Evolutionary conservation across 441 rosid genomes (phyloP).

Genomic region (Adansonia madagascariensis): DNA sequence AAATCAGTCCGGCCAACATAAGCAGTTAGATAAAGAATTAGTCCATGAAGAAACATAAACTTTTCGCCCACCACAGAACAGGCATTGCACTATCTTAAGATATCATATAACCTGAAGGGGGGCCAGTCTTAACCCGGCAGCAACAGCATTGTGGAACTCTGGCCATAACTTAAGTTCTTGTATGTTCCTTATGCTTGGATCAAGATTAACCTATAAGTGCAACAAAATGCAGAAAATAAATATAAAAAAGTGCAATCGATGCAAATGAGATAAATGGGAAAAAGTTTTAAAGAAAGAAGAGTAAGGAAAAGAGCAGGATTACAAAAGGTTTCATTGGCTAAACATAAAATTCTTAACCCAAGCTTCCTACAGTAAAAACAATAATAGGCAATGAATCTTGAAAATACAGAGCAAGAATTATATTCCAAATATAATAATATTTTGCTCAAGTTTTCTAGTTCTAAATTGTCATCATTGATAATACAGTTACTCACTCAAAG

Average conservation of each 20-base stretch:
- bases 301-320: slow-evolving; percentile 13
- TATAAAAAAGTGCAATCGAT: slow-evolving; percentile 13
- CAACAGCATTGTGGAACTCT: slow-evolving; percentile 99
- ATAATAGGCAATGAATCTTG: slow-evolving; percentile 1
- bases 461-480: not conserved
- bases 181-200: slow-evolving; percentile 84
- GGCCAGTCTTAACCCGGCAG: slow-evolving; percentile 93
- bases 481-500: not conserved
- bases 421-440: not conserved
- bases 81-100: slow-evolving; percentile 25
- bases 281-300: slow-evolving; percentile 3
- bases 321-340: not conserved
- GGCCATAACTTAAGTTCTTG: slow-evolving; percentile 99
- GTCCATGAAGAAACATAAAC: not conserved
- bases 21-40: not conserved
- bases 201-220: slow-evolving; percentile 80
- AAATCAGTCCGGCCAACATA: not conserved
- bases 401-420: not conserved
- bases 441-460: slow-evolving; percentile 5
- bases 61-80: slow-evolving; percentile 10
- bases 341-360: not conserved
- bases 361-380: not conserved
- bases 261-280: slow-evolving; percentile 11
- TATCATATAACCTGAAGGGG: slow-evolving; percentile 80
- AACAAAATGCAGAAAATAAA: slow-evolving; percentile 30